These are phyloP conservation scores for Pholiota molesta DNA, from an alignment of 768 basidiomycete species.

Conservation along the genomic window DNA sequence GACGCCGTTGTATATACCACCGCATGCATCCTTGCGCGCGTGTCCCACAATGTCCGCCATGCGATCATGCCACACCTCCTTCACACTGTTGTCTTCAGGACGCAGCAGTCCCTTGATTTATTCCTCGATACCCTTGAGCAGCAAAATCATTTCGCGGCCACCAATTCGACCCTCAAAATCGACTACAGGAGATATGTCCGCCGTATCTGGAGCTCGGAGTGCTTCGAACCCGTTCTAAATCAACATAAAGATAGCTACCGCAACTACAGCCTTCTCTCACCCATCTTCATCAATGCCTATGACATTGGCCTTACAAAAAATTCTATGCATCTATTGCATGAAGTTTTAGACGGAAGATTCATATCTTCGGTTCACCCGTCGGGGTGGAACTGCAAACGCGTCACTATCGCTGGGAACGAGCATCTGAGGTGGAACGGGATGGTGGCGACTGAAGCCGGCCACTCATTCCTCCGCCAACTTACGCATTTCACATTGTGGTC, in stretches of 20 bases:
- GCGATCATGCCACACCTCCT: constrained; percentile 41
- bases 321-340: constrained; percentile 38
- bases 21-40: constrained; percentile 33
- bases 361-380: constrained; percentile 3
- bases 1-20: constrained; percentile 24
- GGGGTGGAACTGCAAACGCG: constrained; percentile 30
- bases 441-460: constrained; percentile 31
- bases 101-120: constrained; percentile 27
- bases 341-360: constrained; percentile 27
- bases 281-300: constrained; percentile 32
- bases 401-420: constrained; percentile 34
- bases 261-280: constrained; percentile 27
- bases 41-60: constrained; percentile 36
- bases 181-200: constrained; percentile 35
- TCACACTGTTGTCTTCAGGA: constrained; percentile 37
- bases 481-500: constrained; percentile 40
- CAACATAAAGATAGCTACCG: constrained; percentile 14
- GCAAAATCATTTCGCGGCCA: constrained; percentile 23
- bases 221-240: constrained; percentile 28
- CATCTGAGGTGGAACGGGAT: constrained; percentile 35
- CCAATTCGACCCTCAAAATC: constrained; percentile 27
- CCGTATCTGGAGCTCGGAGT: constrained; percentile 37
- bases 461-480: constrained; percentile 36
- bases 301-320: constrained; percentile 34
- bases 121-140: constrained; percentile 35